A percentile compares a stretch with the other conserved stretches of the same genome.
Evolutionary conservation across 129 eudicot genomes (phyloP).

Genomic region (Silybum marianum): DNA sequence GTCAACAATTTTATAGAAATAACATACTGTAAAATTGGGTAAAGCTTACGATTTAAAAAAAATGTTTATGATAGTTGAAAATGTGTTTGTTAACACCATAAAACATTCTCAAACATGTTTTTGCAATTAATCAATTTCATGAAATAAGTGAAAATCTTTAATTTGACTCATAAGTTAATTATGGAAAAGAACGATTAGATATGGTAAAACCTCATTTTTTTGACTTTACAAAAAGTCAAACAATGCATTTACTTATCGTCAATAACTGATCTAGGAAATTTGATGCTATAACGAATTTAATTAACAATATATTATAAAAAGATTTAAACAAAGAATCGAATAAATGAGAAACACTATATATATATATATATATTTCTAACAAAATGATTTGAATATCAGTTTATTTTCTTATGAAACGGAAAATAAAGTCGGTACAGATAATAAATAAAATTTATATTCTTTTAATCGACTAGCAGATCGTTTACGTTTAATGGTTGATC

Average conservation of each 20-base stretch:
- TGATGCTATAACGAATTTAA: too few species aligned
- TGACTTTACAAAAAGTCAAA: too few species aligned
- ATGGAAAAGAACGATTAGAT: background rate
- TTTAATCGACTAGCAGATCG: too few species aligned
- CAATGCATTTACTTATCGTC: background rate
- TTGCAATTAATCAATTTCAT: background rate
- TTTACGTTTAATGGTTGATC: too few species aligned
- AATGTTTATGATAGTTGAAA: background rate
- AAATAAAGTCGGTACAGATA: too few species aligned
- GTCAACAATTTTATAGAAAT: too few species aligned
- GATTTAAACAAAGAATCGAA: background rate
- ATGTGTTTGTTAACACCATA: background rate
- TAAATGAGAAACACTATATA: too few species aligned
- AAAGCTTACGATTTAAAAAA: background rate
- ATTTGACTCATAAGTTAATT: background rate
- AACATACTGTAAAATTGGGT: background rate
- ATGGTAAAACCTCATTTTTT: background rate
- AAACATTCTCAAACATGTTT: background rate
- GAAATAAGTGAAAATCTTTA: background rate
- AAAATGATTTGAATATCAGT: too few species aligned
- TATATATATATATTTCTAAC: too few species aligned
- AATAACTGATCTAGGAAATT: too few species aligned
- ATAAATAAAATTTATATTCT: too few species aligned
- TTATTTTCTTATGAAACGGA: too few species aligned
- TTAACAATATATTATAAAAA: background rate